Percentiles rank a stretch among this genome's conserved stretches.
Evolutionary conservation across 1,284 basidiomycete species (phyloP).

Genomic region (Porogramme epimiltina): DNA sequence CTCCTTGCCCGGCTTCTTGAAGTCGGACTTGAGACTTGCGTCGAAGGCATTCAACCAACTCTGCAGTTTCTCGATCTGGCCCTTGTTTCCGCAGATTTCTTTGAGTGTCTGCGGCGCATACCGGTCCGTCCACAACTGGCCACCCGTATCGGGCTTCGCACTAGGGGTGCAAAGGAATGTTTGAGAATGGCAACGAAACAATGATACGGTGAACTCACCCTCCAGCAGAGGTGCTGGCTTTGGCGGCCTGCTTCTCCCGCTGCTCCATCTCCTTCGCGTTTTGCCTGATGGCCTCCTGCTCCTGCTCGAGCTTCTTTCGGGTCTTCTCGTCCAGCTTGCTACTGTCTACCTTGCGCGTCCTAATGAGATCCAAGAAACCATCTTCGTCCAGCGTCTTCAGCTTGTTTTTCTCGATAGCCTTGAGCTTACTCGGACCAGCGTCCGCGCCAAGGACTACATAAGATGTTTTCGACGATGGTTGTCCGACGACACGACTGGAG

Average conservation of each 20-base stretch:
- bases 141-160: conserved; percentile 26
- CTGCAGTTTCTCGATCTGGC: conserved; percentile 85
- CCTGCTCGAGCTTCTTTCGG: conserved; percentile 81
- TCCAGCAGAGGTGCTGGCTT: conserved; percentile 12
- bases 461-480: conserved; percentile 89
- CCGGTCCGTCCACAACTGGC: conserved; percentile 92
- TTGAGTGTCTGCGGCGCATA: conserved; percentile 90
- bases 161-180: neutral
- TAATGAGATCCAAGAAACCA: conserved; percentile 83
- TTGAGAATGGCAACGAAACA: too few species aligned
- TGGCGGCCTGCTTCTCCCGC: conserved; percentile 57
- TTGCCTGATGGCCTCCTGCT: conserved; percentile 72
- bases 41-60: conserved; percentile 88
- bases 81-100: conserved; percentile 96
- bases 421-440: conserved; percentile 87
- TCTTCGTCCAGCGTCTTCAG: conserved; percentile 86
- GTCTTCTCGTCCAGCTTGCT: conserved; percentile 75
- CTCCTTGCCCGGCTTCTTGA: conserved; percentile 94
- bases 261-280: conserved; percentile 79
- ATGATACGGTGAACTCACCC: neutral
- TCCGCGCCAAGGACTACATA: conserved; percentile 90
- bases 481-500: conserved; percentile 84
- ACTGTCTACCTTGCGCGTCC: conserved; percentile 50
- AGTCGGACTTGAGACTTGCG: conserved; percentile 66
- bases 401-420: conserved; percentile 80